phyloP scores from a whole-genome alignment of 1,284 basidiomycete genomes.

The Crucibulum cyathiforme region DNA sequence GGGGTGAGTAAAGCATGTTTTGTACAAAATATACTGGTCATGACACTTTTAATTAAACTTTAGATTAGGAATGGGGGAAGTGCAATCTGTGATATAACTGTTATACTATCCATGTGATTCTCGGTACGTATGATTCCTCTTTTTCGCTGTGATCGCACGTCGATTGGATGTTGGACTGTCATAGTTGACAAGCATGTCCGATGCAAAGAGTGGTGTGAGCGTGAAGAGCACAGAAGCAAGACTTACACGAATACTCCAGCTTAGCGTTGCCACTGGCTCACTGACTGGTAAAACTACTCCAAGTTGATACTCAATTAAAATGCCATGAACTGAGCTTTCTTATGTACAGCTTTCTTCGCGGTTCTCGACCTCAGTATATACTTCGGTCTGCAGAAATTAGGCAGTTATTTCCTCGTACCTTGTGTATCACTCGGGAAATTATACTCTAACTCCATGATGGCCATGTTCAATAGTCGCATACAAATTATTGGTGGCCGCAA shows the following conservation, averaged over 20 bases:
- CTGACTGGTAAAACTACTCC: too few species aligned
- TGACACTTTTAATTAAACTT: not conserved
- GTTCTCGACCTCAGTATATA: constrained; percentile 10
- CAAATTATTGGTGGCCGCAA: not conserved
- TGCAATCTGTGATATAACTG: constrained; percentile 18
- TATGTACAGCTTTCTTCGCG: constrained; percentile 2
- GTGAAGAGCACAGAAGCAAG: too few species aligned
- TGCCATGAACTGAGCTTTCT: too few species aligned
- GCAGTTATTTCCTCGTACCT: constrained; percentile 14
- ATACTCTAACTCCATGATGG: constrained; percentile 21
- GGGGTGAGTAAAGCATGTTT: not conserved
- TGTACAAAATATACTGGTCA: not conserved
- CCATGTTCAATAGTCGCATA: constrained; percentile 18
- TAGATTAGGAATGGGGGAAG: constrained; percentile 21
- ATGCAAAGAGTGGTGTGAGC: too few species aligned
- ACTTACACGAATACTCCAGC: too few species aligned
- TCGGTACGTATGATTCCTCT: too few species aligned
- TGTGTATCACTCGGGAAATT: constrained; percentile 17
- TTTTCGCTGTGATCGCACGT: too few species aligned
- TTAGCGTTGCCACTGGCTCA: too few species aligned
- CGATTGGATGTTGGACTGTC: too few species aligned
- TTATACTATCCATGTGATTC: constrained; percentile 3
- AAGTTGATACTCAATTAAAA: too few species aligned
- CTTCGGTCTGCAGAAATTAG: not conserved
- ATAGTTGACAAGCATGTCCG: too few species aligned